Conservation (phyloP, 2,329 filamentous ascomycete species). For the Aureobasidium sp. region DNA sequence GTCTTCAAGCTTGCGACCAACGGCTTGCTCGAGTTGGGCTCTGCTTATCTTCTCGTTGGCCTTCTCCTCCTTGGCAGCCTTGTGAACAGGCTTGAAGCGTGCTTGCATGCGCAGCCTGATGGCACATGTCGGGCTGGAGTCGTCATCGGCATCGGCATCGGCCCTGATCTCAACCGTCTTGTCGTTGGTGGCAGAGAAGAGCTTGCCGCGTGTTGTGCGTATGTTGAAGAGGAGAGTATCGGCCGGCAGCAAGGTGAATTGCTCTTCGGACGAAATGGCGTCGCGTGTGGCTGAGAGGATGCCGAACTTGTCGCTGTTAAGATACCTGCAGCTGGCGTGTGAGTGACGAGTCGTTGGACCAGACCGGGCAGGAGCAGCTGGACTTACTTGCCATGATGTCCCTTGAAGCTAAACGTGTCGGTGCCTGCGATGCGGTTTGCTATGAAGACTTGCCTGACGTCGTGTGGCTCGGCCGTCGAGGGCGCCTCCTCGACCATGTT, state of each 20-base stretch:
- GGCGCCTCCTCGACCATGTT: constrained; percentile 82
- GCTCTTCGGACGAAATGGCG: constrained; percentile 77
- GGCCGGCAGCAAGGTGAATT: constrained; percentile 49
- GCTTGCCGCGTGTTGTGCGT: constrained; percentile 65
- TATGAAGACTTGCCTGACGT: constrained; percentile 93
- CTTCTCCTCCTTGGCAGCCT: constrained; percentile 74
- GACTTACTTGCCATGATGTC: constrained; percentile 70
- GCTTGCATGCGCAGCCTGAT: constrained; percentile 89
- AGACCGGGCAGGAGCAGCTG: background rate
- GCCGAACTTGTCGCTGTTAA: constrained; percentile 79
- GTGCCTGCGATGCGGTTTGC: constrained; percentile 77
- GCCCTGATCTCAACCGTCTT: constrained; percentile 60
- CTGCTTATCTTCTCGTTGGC: constrained; percentile 77
- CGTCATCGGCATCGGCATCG: constrained; percentile 65
- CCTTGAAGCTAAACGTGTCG: constrained; percentile 75
- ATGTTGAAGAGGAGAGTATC: constrained; percentile 51
- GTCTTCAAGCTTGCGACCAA: constrained; percentile 69
- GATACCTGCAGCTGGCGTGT: constrained; percentile 52
- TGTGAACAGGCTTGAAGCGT: constrained; percentile 78
- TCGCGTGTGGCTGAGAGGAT: constrained; percentile 68
- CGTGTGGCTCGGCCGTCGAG: constrained; percentile 84
- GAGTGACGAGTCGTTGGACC: background rate
- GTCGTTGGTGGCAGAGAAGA: constrained; percentile 50
- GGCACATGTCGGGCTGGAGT: constrained; percentile 61
- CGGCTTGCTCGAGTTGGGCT: constrained; percentile 74